phyloP scores from a whole-genome alignment of 108 stramenopile genomes.

The Asterionellopsis glacialis region DNA sequence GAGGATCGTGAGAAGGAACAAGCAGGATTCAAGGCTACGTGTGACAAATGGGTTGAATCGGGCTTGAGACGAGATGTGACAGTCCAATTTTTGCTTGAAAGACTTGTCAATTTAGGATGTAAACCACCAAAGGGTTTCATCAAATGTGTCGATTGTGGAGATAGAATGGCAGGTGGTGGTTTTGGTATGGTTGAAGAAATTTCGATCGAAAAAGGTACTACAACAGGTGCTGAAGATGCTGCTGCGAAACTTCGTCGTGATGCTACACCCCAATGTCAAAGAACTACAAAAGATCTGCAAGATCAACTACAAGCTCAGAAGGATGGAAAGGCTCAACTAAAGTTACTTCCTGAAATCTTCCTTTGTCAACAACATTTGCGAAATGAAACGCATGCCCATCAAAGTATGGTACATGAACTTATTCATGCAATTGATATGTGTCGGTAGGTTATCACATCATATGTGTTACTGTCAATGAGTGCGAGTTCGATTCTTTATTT shows the following conservation, averaged over 20 bases:
- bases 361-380: conserved; percentile 70
- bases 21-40: conserved; percentile 11
- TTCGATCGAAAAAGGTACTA: conserved; percentile 14
- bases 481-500: too few relatives aligned
- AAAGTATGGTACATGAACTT: conserved; percentile 79
- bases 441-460: conserved; percentile 17
- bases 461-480: too few relatives aligned
- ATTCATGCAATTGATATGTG: conserved; percentile 91
- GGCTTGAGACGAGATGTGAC: conserved; percentile 68
- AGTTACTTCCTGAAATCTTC: conserved; percentile 74
- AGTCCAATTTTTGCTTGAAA: conserved; percentile 71
- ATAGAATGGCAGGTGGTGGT: conserved; percentile 61
- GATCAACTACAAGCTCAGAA: conserved; percentile 18
- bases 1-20: too few relatives aligned
- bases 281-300: conserved; percentile 3
- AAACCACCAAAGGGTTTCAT: conserved; percentile 74
- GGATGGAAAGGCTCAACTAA: conserved; percentile 49
- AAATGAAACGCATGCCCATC: conserved; percentile 73
- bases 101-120: conserved; percentile 67
- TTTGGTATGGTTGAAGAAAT: conserved; percentile 81
- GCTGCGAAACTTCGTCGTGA: background rate
- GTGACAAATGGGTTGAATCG: conserved; percentile 59
- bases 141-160: conserved; percentile 69
- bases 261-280: conserved; percentile 3
- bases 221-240: background rate